Evolutionary conservation across 805 yeast species (phyloP), one percentile per base, ranked within the genome.

Genomic region (Yamadazyma phyllophila): DNA sequence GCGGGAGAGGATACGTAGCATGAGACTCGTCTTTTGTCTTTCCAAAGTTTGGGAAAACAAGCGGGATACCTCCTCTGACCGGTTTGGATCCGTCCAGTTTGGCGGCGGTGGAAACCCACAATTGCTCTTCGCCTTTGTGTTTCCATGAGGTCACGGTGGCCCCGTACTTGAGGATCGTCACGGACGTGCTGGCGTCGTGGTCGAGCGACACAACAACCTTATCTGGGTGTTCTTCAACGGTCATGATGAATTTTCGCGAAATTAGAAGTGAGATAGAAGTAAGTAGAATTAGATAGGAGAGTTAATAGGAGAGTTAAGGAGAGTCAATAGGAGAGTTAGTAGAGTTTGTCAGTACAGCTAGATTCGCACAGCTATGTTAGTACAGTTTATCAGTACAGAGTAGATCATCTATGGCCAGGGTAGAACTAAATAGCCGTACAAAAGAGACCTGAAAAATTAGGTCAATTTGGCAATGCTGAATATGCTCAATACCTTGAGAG

Each of bases 11-110:
- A 42, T 71, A 74, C 33, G 90, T 80, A 3, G 87, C 86, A 47
- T 69, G 74, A 8, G 45, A 20, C 45, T 71, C 75, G 7, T 77
- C 73, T 27, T 74, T 72, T 11, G 74, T 71, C 52, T 82, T 90
- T 48, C 99, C 98, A 58, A 87, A 87, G 1, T 85, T 88, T 2
- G 99, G 99, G 76, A 94, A 94, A 7, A 92, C 98, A 17, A 94
- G 71, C 10, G 99, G 99, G 43, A 94, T 88, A 42, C 99, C 99
- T 53, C 99, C 99, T 63, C 99, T 80, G 14, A 94, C 97, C 1
- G 99, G 95, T 60, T 85, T 87, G 37, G 92, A 69, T 9, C 98
- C 98, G 60, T 94, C 98, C 49, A 92, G 69, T 57, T 82, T 81
- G 39, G 98, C 96, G 32, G 79, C 92, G 9, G 71, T 63, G 7